Evolutionary conservation across 2,329 filamentous ascomycete species (phyloP), one percentile per base, ranked within the genome.

Genomic region (Sporothrix pallida): DNA sequence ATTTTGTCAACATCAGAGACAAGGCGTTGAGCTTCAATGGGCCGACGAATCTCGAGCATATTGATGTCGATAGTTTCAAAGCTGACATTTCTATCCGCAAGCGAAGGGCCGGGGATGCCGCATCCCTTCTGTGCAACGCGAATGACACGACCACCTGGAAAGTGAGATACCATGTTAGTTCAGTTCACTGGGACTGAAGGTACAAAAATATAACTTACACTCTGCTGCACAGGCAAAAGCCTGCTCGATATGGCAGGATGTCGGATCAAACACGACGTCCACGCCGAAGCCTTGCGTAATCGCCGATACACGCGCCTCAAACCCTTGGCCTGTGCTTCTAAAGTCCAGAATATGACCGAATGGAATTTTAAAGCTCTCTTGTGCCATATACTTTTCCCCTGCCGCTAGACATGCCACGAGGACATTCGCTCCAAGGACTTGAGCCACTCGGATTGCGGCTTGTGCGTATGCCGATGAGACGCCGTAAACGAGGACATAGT

Each of bases 181-280:
- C 7, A 13, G 9, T 17, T 17, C 46, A 48, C 46, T 17, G 44
- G 42, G 63, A 17, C 13, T 42, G 3, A 42, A 37, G 3, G 9
- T 10, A 13, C 23, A 1, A 7, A 60, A 4, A 31, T 44, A 63
- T 63, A n/a, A 69, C 75, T 68, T 58, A 76, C 76, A 72, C 8
- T 78, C 77, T 46, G 75, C 73, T 31, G 84, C 79, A 58, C 82
- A 84, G 1, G 12, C 37, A 10, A 76, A 73, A 0, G 71, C 81
- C 3, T 77, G 73, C 2, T 81, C 79, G 3, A 81, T 70, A 50
- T 81, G 76, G 9, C 80, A 77, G 67, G 82, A 81, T 0, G 85
- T 83, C 0, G 86, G 80, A 75, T 86, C 85, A 70, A 86, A 86
- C 1, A 87, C 79, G 3, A 86, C 74, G 62, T 87, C 83, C 1